Evolutionary conservation across 768 basidiomycete species (phyloP).

Genomic region (Peribolospora baueri): DNA sequence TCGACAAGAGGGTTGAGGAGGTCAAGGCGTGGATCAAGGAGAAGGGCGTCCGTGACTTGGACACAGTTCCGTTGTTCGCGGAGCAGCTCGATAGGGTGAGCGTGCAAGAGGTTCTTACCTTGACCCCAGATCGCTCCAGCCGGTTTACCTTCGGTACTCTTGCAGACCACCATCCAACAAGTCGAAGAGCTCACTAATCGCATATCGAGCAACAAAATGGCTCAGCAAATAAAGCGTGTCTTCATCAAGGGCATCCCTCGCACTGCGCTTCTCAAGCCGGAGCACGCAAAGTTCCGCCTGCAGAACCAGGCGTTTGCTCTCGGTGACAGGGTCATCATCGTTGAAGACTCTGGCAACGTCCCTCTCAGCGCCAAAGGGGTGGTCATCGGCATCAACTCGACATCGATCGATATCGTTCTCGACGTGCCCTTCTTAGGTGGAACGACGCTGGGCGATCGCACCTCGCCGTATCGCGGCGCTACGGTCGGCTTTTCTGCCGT

Average conservation of each 20-base stretch:
- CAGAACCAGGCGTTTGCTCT: conserved; percentile 68
- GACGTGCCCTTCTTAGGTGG: conserved; percentile 91
- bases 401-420: conserved; percentile 85
- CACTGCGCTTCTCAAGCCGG: conserved; percentile 75
- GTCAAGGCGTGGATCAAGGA: conserved; percentile 63
- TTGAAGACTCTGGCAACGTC: conserved; percentile 78
- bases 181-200: conserved; percentile 54
- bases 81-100: conserved; percentile 70
- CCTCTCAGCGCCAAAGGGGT: conserved; percentile 79
- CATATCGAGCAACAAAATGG: conserved; percentile 36
- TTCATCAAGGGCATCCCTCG: conserved; percentile 84
- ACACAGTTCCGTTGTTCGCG: conserved; percentile 72
- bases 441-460: conserved; percentile 57
- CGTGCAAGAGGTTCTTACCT: background rate
- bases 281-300: conserved; percentile 65
- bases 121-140: too few species aligned
- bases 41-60: conserved; percentile 69
- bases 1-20: conserved; percentile 44
- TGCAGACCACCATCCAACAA: conserved; percentile 43
- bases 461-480: conserved; percentile 76
- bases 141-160: too few species aligned
- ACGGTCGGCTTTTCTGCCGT: conserved; percentile 68
- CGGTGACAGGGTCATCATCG: conserved; percentile 88
- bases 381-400: conserved; percentile 64
- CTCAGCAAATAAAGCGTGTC: conserved; percentile 55